A percentile compares a stretch with the other conserved stretches of the same genome.
These are phyloP conservation scores for Pisolithus sp. DNA, from an alignment of 768 basidiomycete species.

Conservation along the genomic window DNA sequence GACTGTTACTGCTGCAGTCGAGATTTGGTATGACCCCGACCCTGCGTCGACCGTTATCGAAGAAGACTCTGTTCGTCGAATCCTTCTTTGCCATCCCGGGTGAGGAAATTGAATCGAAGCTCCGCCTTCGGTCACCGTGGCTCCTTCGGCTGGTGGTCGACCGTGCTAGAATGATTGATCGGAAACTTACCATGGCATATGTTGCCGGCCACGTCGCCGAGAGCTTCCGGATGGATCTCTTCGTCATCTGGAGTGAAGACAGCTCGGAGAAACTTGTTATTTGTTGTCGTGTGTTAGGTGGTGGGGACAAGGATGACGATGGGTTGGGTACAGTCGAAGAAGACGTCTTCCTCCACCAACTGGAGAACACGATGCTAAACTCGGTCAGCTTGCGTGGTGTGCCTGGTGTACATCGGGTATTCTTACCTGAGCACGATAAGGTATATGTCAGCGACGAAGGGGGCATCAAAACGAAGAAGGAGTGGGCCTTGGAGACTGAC, in stretches of 20 bases:
- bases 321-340: slow-evolving; percentile 73
- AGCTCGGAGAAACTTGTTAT: slow-evolving; percentile 95
- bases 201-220: slow-evolving; percentile 91
- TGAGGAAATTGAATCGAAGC: slow-evolving; percentile 85
- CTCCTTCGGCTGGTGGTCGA: slow-evolving; percentile 93
- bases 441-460: slow-evolving; percentile 62
- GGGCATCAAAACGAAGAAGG: slow-evolving; percentile 54
- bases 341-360: slow-evolving; percentile 90
- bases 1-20: slow-evolving; percentile 90
- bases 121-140: slow-evolving; percentile 94
- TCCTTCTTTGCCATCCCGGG: slow-evolving; percentile 99
- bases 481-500: slow-evolving; percentile 97
- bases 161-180: slow-evolving; percentile 95
- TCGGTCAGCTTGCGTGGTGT: slow-evolving; percentile 94
- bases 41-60: slow-evolving; percentile 90
- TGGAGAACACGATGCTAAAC: slow-evolving; percentile 95
- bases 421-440: slow-evolving; percentile 84
- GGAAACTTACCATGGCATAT: slow-evolving; percentile 90
- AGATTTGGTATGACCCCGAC: slow-evolving; percentile 98
- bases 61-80: slow-evolving; percentile 94
- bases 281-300: slow-evolving; percentile 87
- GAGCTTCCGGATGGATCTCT: slow-evolving; percentile 91
- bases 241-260: slow-evolving; percentile 98
- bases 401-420: slow-evolving; percentile 83
- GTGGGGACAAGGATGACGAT: slow-evolving; percentile 81